Evolutionary conservation across 2,329 filamentous ascomycete genomes (phyloP).

Genomic region (Colletotrichum spinosum): DNA sequence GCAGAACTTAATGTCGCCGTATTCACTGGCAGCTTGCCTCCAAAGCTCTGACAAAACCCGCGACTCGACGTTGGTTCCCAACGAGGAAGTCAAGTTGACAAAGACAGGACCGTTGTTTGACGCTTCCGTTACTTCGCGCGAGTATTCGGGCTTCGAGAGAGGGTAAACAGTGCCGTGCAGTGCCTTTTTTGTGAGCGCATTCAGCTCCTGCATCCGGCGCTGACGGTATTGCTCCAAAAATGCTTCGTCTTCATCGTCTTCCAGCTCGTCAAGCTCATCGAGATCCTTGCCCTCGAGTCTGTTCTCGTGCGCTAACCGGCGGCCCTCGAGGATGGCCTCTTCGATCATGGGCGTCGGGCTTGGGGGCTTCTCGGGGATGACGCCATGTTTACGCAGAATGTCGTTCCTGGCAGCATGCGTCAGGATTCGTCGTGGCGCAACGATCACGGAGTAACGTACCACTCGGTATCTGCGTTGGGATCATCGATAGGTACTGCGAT

Average conservation of each 20-base stretch:
- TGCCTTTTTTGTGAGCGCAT: conserved; percentile 78
- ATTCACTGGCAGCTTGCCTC: conserved; percentile 84
- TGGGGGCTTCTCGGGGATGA: conserved; percentile 97
- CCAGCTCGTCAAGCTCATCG: conserved; percentile 91
- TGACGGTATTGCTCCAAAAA: conserved; percentile 91
- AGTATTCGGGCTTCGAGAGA: conserved; percentile 93
- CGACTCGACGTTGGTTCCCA: conserved; percentile 86
- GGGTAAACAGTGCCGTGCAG: conserved; percentile 93
- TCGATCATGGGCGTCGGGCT: conserved; percentile 97
- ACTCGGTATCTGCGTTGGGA: conserved; percentile 98
- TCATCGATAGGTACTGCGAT: conserved; percentile 90
- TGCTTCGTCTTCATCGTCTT: conserved; percentile 94
- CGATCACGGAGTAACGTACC: conserved; percentile 64
- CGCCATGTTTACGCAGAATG: conserved; percentile 93
- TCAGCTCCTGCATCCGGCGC: conserved; percentile 87
- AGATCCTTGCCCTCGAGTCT: conserved; percentile 93
- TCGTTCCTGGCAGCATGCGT: conserved; percentile 79
- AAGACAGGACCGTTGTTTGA: conserved; percentile 77
- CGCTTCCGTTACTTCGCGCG: conserved; percentile 89
- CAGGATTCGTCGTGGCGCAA: conserved; percentile 27
- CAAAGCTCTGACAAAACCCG: conserved; percentile 86
- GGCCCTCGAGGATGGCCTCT: conserved; percentile 88
- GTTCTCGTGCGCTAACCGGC: conserved; percentile 88
- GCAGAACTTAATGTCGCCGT: conserved; percentile 96
- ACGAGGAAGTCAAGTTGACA: conserved; percentile 84